These are phyloP conservation scores for Colletotrichum brevisporum DNA, from an alignment of 2,329 filamentous ascomycete species.

Conservation along the genomic window DNA sequence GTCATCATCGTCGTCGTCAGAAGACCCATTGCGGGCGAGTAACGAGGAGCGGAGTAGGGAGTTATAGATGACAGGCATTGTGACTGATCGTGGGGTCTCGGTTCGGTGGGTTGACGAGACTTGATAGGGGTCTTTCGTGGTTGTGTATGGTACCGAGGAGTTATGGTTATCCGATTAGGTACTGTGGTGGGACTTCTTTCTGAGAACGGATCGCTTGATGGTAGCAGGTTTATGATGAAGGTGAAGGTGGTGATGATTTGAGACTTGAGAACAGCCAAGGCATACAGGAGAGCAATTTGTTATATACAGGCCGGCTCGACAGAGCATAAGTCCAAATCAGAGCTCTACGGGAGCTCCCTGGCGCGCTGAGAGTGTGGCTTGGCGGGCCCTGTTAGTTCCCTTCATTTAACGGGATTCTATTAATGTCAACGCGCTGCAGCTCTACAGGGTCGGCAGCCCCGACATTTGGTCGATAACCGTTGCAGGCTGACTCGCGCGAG, in stretches of 20 bases:
- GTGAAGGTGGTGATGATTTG: neutral
- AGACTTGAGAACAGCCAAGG: neutral
- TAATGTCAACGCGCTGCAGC: slow-evolving; percentile 5
- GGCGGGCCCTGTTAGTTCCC: slow-evolving; percentile 13
- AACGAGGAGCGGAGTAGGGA: slow-evolving; percentile 1
- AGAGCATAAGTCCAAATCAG: neutral
- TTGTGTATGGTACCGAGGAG: neutral
- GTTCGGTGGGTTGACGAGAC: neutral
- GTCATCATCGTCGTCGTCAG: slow-evolving; percentile 19
- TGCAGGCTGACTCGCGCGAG: slow-evolving; percentile 10
- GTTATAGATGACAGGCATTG: slow-evolving; percentile 14
- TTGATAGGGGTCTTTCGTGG: neutral
- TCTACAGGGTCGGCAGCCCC: slow-evolving; percentile 6
- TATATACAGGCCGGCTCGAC: slow-evolving; percentile 9
- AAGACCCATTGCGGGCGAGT: slow-evolving; percentile 14
- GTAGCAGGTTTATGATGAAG: neutral
- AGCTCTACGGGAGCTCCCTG: neutral
- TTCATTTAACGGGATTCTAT: slow-evolving; percentile 24
- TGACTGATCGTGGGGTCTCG: neutral
- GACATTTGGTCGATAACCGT: neutral
- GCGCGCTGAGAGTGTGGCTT: slow-evolving; percentile 6
- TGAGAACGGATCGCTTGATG: neutral
- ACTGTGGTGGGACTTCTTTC: neutral
- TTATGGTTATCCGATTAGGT: neutral
- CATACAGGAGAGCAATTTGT: neutral